These are phyloP conservation scores for Endotrypanum monterogeii DNA, from an alignment of 208 protist species.

Conservation along the genomic window DNA sequence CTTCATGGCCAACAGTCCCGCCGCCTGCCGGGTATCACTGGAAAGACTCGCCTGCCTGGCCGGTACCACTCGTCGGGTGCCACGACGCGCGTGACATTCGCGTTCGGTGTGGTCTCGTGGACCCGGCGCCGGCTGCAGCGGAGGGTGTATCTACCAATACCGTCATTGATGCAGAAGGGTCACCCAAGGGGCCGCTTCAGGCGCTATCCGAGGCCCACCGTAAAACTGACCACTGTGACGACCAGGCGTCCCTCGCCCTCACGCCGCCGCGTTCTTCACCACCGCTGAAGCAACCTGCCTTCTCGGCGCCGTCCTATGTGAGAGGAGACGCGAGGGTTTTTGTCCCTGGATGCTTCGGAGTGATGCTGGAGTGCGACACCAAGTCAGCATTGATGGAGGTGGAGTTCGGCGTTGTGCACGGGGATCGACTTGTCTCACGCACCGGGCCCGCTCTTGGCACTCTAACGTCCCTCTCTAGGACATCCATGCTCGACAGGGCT, in stretches of 20 bases:
- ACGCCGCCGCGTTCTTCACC: neutral
- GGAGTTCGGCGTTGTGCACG: slow-evolving; percentile 51
- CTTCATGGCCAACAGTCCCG: neutral
- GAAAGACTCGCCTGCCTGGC: slow-evolving; percentile 15
- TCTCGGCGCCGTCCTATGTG: slow-evolving; percentile 24
- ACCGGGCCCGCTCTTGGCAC: neutral
- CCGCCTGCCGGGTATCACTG: slow-evolving; percentile 23
- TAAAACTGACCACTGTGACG: neutral
- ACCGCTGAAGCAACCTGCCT: neutral
- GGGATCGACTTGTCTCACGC: slow-evolving; percentile 35
- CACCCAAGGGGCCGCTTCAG: neutral
- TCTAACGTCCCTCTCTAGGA: neutral
- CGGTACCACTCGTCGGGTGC: slow-evolving; percentile 34
- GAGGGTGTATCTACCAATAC: neutral
- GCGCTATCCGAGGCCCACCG: neutral
- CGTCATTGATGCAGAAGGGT: neutral
- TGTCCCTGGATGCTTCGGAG: slow-evolving; percentile 41
- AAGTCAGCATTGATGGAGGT: slow-evolving; percentile 16
- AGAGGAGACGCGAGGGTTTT: slow-evolving; percentile 31
- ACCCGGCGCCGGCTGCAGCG: neutral
- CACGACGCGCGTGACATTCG: slow-evolving; percentile 28
- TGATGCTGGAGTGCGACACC: slow-evolving; percentile 41
- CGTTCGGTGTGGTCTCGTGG: slow-evolving; percentile 13
- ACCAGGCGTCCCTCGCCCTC: neutral
- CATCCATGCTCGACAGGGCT: neutral